Percentiles rank a stretch among this genome's conserved stretches.
These are phyloP conservation scores for Saccharata proteae DNA, from an alignment of 2,329 filamentous ascomycete genomes.

Conservation along the genomic window DNA sequence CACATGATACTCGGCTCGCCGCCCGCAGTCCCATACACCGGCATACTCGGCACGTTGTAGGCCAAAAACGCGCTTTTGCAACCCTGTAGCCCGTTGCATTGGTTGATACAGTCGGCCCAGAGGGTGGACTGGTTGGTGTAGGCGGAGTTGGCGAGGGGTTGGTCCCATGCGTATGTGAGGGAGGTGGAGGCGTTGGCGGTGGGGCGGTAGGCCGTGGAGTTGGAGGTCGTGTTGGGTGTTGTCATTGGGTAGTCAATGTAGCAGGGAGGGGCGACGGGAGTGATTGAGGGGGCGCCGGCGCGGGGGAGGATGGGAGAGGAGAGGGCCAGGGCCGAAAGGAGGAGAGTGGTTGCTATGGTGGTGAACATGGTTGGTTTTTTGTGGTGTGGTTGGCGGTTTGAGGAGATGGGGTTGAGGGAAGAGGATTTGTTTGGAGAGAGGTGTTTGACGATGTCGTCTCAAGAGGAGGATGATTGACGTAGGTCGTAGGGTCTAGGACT, in stretches of 20 bases:
- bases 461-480: no score
- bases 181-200: not conserved
- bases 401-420: no score
- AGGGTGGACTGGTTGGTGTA: slow-evolving; percentile 5
- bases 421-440: no score
- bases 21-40: not conserved
- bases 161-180: slow-evolving; percentile 7
- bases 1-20: slow-evolving; percentile 4
- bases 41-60: slow-evolving; percentile 6
- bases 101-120: slow-evolving; percentile 5
- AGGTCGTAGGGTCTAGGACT: no score
- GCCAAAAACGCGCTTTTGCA: slow-evolving; percentile 4
- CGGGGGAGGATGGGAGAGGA: not conserved
- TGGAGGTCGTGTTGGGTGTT: not conserved
- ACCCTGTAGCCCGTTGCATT: slow-evolving; percentile 6
- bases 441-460: no score
- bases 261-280: slow-evolving; percentile 4
- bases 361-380: slow-evolving; percentile 1
- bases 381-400: slow-evolving; percentile 1
- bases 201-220: slow-evolving; percentile 17
- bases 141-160: slow-evolving; percentile 1
- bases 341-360: not conserved
- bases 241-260: not conserved
- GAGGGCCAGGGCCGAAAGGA: slow-evolving; percentile 1
- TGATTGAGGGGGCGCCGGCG: slow-evolving; percentile 6